phyloP scores from a whole-genome alignment of 331 rosid species.

The Phaseolus coccineus region DNA sequence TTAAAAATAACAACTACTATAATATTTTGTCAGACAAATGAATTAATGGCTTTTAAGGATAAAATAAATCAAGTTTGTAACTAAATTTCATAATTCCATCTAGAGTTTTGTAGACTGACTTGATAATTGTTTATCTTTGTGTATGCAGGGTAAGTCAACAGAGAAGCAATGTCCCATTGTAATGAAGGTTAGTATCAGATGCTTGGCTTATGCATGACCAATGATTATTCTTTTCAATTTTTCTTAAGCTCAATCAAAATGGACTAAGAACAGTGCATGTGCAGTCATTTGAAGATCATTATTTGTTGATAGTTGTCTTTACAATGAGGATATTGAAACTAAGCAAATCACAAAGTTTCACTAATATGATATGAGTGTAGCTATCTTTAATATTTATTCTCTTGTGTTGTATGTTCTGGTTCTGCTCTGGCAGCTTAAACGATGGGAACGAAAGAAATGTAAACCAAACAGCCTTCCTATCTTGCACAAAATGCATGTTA shows the following conservation, averaged over 20 bases:
- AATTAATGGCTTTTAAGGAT: slow-evolving; percentile 21
- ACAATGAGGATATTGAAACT: slow-evolving; percentile 11
- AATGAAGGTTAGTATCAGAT: slow-evolving; percentile 66
- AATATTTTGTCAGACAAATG: neutral
- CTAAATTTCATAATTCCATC: slow-evolving; percentile 18
- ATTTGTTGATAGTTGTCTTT: slow-evolving; percentile 14
- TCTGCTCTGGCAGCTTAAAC: slow-evolving; percentile 66
- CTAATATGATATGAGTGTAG: neutral
- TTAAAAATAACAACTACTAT: neutral
- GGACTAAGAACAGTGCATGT: slow-evolving; percentile 19
- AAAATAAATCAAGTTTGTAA: slow-evolving; percentile 12
- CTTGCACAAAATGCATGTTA: slow-evolving; percentile 91
- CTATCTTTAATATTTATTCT: slow-evolving; percentile 12
- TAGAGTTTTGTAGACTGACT: slow-evolving; percentile 36
- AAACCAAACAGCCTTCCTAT: slow-evolving; percentile 93
- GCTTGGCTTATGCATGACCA: slow-evolving; percentile 30
- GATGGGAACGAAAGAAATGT: slow-evolving; percentile 94
- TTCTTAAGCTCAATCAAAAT: slow-evolving; percentile 14
- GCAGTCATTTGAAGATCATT: slow-evolving; percentile 21
- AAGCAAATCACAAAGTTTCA: slow-evolving; percentile 16
- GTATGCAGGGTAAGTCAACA: slow-evolving; percentile 63
- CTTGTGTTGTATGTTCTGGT: slow-evolving; percentile 31
- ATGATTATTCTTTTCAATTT: slow-evolving; percentile 17
- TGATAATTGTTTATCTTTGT: slow-evolving; percentile 41
- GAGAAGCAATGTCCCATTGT: slow-evolving; percentile 73